Evolutionary conservation across 2,329 filamentous ascomycete species (phyloP).

Genomic region (Exutisphaerella laricina): DNA sequence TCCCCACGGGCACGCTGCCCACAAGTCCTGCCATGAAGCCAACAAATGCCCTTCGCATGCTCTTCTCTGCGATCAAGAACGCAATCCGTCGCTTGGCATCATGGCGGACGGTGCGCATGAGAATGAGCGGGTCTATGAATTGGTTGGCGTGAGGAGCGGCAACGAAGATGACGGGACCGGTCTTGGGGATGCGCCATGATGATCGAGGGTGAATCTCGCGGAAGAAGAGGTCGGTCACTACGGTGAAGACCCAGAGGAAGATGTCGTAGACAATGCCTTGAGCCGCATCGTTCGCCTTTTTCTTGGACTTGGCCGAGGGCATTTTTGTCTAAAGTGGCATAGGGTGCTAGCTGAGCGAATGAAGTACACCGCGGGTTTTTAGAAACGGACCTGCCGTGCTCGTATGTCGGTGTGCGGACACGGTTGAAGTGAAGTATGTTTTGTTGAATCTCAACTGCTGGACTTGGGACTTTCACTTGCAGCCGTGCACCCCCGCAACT

Average conservation of each 20-base stretch:
- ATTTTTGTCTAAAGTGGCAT: too few relatives aligned
- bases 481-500: too few relatives aligned
- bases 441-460: too few relatives aligned
- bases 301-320: too few relatives aligned
- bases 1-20: conserved; percentile 86
- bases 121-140: conserved; percentile 92
- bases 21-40: conserved; percentile 78
- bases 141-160: conserved; percentile 96
- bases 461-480: too few relatives aligned
- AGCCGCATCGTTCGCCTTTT: conserved; percentile 24
- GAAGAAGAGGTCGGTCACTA: conserved; percentile 95
- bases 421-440: too few relatives aligned
- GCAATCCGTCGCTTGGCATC: conserved; percentile 85
- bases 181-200: conserved; percentile 87
- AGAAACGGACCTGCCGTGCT: too few relatives aligned
- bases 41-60: conserved; percentile 83
- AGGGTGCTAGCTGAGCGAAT: too few relatives aligned
- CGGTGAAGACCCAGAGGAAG: conserved; percentile 69
- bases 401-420: too few relatives aligned
- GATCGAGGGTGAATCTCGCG: conserved; percentile 92
- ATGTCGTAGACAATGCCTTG: conserved; percentile 55
- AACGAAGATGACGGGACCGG: conserved; percentile 88
- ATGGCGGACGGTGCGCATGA: conserved; percentile 82
- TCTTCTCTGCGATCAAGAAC: conserved; percentile 92
- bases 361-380: too few relatives aligned